These are phyloP conservation scores for Solanum piurae DNA, from an alignment of 257 asterid genomes.

Conservation along the genomic window DNA sequence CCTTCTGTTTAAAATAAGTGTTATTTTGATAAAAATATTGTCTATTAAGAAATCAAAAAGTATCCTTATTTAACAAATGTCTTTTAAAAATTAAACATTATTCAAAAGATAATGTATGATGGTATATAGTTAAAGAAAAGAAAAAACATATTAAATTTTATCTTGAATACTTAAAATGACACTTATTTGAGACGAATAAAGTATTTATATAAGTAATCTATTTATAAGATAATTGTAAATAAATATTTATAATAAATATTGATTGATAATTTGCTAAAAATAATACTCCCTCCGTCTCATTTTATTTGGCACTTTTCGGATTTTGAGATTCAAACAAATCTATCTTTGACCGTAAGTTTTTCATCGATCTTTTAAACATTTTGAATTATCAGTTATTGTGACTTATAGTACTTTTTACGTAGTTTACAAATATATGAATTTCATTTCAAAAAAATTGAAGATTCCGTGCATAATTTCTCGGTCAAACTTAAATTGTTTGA, in stretches of 20 bases:
- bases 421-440: too few relatives aligned
- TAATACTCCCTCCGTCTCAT: too few relatives aligned
- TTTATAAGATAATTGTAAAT: background rate
- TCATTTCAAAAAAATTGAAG: too few relatives aligned
- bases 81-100: background rate
- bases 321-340: too few relatives aligned
- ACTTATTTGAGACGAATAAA: background rate
- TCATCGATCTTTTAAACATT: too few relatives aligned
- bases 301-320: too few relatives aligned
- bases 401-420: too few relatives aligned
- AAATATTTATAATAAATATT: background rate
- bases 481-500: too few relatives aligned
- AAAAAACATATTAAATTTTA: background rate
- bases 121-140: background rate
- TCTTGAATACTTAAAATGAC: background rate
- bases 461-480: accelerated
- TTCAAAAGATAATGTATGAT: background rate
- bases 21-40: background rate
- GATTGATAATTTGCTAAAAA: background rate
- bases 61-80: background rate
- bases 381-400: too few relatives aligned
- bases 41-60: background rate
- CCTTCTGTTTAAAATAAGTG: background rate
- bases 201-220: background rate
- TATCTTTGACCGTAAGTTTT: too few relatives aligned